Evolutionary conservation across 108 stramenopile species (phyloP).

Genomic region (Parietichytrium sp.): DNA sequence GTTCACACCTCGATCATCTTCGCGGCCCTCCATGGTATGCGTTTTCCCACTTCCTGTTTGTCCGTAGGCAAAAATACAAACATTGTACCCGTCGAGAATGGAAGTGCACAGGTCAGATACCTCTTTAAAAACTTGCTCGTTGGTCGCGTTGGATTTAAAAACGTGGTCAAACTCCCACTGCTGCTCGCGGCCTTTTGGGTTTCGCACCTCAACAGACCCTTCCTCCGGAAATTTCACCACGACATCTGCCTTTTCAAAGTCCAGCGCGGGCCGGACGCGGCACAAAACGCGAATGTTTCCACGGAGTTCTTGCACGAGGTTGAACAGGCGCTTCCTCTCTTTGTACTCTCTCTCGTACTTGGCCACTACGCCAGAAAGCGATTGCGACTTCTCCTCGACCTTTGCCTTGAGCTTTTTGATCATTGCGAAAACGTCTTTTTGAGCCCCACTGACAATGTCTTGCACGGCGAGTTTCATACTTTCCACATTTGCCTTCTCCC

Average conservation of each 20-base stretch:
- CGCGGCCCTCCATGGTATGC: constrained; percentile 65
- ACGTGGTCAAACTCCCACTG: constrained; percentile 45
- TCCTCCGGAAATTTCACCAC: constrained; percentile 36
- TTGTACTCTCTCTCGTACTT: constrained; percentile 40
- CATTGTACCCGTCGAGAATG: constrained; percentile 96
- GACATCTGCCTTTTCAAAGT: constrained; percentile 36
- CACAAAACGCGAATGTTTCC: constrained; percentile 69
- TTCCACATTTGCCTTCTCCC: too few relatives aligned
- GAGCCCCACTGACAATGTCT: too few relatives aligned
- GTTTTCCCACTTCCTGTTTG: constrained; percentile 77
- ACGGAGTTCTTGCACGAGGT: constrained; percentile 59
- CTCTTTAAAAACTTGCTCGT: constrained; percentile 80
- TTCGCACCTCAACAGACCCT: background rate
- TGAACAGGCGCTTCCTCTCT: constrained; percentile 47
- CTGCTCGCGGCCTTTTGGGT: background rate
- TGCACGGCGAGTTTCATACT: too few relatives aligned
- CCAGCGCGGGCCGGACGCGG: constrained; percentile 59
- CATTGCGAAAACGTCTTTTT: too few relatives aligned
- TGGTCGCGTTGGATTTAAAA: constrained; percentile 53
- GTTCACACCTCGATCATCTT: constrained; percentile 52
- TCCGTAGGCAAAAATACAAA: constrained; percentile 97
- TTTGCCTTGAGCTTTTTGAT: background rate
- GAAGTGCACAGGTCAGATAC: constrained; percentile 87
- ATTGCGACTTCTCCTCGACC: background rate
- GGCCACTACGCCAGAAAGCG: background rate